Percentiles rank a stretch among this genome's conserved stretches.
Conservation (phyloP, 495 filamentous ascomycete genomes). For the Aspergillus ellipticus region DNA sequence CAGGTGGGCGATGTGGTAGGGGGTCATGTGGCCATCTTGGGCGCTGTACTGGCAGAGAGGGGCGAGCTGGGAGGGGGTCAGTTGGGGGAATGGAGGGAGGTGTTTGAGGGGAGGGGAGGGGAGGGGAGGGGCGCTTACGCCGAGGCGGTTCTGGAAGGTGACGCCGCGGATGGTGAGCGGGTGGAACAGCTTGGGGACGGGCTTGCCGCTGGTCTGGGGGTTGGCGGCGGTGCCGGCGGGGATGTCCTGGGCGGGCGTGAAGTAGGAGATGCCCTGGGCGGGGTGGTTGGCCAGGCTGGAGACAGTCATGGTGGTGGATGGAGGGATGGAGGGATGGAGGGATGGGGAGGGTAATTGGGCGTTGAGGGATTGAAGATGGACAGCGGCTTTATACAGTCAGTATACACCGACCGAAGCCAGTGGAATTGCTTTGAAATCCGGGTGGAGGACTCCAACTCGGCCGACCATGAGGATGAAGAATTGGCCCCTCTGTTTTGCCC, state of each 20-base stretch:
- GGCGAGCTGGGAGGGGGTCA: constrained; percentile 32
- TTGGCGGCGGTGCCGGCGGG: constrained; percentile 62
- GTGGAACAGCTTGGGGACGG: constrained; percentile 66
- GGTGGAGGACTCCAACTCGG: too few relatives aligned
- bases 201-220: constrained; percentile 52
- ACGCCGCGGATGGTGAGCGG: constrained; percentile 57
- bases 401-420: neutral
- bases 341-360: too few relatives aligned
- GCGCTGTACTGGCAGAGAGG: constrained; percentile 71
- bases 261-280: constrained; percentile 52
- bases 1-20: constrained; percentile 60
- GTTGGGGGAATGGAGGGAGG: constrained; percentile 13
- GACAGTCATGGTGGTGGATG: neutral
- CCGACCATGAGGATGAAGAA: neutral
- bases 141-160: constrained; percentile 59
- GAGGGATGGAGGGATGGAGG: neutral
- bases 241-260: constrained; percentile 61
- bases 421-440: neutral
- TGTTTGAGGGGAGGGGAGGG: neutral
- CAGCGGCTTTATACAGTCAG: too few relatives aligned
- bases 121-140: constrained; percentile 32
- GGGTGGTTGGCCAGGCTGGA: constrained; percentile 5
- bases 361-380: too few relatives aligned
- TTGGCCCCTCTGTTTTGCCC: neutral
- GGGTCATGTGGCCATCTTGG: constrained; percentile 57